These are phyloP conservation scores for Leccinum uliginosum DNA, from an alignment of 768 basidiomycete genomes.

Conservation along the genomic window DNA sequence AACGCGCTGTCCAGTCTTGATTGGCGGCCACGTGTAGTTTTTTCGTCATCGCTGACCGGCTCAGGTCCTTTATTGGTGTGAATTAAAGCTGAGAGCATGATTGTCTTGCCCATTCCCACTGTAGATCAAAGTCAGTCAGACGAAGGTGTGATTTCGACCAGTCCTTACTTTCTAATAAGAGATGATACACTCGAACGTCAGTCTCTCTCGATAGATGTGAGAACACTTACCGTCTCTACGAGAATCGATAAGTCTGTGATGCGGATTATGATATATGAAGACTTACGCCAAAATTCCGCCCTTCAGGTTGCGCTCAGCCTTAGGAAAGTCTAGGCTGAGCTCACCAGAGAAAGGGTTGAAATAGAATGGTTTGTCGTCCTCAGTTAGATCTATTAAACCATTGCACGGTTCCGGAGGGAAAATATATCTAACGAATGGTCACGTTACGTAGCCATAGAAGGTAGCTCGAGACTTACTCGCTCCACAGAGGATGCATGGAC, in stretches of 20 bases:
- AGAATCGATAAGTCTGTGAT: constrained; percentile 7
- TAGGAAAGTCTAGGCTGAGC: constrained; percentile 80
- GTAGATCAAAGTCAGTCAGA: constrained; percentile 6
- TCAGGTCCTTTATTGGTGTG: constrained; percentile 65
- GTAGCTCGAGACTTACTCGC: constrained; percentile 54
- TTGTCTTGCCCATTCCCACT: constrained; percentile 98
- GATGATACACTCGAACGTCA: constrained; percentile 7
- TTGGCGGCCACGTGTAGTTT: constrained; percentile 46
- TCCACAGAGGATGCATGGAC: constrained; percentile 93
- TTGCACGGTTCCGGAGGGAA: constrained; percentile 61
- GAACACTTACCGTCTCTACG: constrained; percentile 33
- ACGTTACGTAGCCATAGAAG: background rate
- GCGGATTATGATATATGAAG: background rate
- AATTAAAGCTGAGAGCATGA: constrained; percentile 88
- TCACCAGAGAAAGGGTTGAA: constrained; percentile 93
- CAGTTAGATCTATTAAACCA: constrained; percentile 72
- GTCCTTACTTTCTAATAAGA: constrained; percentile 45
- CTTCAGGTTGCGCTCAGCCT: constrained; percentile 65
- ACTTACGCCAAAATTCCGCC: constrained; percentile 91
- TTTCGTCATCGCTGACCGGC: constrained; percentile 27
- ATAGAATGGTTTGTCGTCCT: constrained; percentile 76
- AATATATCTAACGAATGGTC: constrained; percentile 50
- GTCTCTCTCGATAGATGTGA: background rate
- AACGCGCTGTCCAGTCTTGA: constrained; percentile 63
- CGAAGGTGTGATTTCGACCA: background rate